Conservation (phyloP, 2,329 filamentous ascomycete species). For the Penicillium hesseltinei region DNA sequence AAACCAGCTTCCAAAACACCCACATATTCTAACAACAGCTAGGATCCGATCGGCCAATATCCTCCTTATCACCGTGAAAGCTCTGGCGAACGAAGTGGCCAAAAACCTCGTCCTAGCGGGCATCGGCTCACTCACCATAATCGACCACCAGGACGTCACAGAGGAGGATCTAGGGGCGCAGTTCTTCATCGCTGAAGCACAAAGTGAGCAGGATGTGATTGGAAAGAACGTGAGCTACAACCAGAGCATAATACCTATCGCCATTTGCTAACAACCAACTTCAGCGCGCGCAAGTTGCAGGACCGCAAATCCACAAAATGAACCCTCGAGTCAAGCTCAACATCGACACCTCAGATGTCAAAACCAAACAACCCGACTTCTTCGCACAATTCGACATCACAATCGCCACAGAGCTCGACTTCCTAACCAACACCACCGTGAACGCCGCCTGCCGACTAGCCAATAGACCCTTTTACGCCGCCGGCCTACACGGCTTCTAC, state of each 20-base stretch:
- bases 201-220: conserved; percentile 34
- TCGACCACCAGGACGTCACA: conserved; percentile 73
- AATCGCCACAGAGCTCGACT: conserved; percentile 84
- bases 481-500: conserved; percentile 82
- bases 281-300: conserved; percentile 74
- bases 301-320: conserved; percentile 73
- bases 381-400: conserved; percentile 79
- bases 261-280: conserved; percentile 13
- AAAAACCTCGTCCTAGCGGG: conserved; percentile 97
- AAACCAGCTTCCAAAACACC: not conserved
- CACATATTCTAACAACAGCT: conserved; percentile 2
- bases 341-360: conserved; percentile 66
- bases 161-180: conserved; percentile 78
- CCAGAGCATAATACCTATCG: not conserved
- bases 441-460: conserved; percentile 82
- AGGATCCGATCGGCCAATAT: conserved; percentile 87
- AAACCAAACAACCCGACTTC: conserved; percentile 67
- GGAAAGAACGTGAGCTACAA: conserved; percentile 65
- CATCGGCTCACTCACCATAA: conserved; percentile 82
- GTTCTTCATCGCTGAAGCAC: conserved; percentile 73
- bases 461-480: conserved; percentile 81
- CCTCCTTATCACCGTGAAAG: conserved; percentile 82
- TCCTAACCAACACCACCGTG: conserved; percentile 70
- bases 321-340: conserved; percentile 83
- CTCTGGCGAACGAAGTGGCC: conserved; percentile 87